phyloP scores from a whole-genome alignment of 139 green algal genomes.

The Desmodesmus armatus region DNA sequence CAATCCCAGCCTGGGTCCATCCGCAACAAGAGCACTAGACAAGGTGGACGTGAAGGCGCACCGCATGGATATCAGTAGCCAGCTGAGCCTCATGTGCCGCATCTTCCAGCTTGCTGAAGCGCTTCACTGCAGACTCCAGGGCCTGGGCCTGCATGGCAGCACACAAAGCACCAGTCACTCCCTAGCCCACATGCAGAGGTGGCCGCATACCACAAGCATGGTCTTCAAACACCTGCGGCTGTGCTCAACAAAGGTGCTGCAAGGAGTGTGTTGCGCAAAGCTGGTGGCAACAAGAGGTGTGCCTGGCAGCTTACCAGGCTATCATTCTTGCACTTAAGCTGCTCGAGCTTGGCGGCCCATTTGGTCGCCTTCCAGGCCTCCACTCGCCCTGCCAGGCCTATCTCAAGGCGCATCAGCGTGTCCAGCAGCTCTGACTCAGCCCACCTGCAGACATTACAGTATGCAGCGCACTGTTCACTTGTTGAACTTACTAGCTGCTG shows the following conservation, averaged over 20 bases:
- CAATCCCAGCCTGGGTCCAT: too few species aligned
- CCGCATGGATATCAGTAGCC: constrained; percentile 38
- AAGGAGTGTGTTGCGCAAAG: not conserved
- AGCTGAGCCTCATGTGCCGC: constrained; percentile 52
- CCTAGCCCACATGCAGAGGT: too few species aligned
- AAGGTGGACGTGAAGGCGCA: not conserved
- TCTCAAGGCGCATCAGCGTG: constrained; percentile 53
- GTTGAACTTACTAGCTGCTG: too few species aligned
- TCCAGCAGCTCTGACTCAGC: constrained; percentile 63
- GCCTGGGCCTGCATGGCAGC: too few species aligned
- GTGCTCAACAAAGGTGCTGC: too few species aligned
- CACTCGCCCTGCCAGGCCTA: constrained; percentile 50
- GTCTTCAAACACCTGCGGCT: too few species aligned
- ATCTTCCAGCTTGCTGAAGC: constrained; percentile 51
- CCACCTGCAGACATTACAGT: constrained; percentile 53
- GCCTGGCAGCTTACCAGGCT: not conserved
- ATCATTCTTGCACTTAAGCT: constrained; percentile 55
- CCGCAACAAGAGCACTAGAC: not conserved
- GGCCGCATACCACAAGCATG: too few species aligned
- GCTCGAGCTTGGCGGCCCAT: constrained; percentile 65
- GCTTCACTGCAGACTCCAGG: constrained; percentile 50
- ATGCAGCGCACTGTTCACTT: too few species aligned
- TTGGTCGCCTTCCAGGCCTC: constrained; percentile 65
- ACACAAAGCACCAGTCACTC: too few species aligned
- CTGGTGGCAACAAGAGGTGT: not conserved